Evolutionary conservation across 371 early-diverging fungal genomes (phyloP).

Genomic region (Blakeslea trispora): DNA sequence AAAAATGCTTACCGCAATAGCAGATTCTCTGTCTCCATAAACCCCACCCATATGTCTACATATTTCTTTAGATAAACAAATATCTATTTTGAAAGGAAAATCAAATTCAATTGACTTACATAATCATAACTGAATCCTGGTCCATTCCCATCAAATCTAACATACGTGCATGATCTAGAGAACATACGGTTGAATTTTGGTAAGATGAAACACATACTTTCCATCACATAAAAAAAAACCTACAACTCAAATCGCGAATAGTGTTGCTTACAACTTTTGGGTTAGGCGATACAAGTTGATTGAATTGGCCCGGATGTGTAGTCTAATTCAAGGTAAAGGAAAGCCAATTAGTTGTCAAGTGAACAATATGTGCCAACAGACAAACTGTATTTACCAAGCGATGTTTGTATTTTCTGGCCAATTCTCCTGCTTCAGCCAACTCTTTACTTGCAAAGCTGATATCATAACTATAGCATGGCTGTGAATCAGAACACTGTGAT

Average conservation of each 20-base stretch:
- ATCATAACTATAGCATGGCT: constrained; percentile 24
- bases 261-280: constrained; percentile 40
- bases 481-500: not conserved
- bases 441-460: constrained; percentile 41
- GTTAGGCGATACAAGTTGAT: constrained; percentile 47
- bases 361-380: too few species aligned
- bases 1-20: constrained; percentile 33
- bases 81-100: too few species aligned
- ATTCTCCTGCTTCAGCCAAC: constrained; percentile 31
- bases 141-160: constrained; percentile 48
- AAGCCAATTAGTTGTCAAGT: too few species aligned
- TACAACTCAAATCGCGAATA: constrained; percentile 40
- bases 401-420: constrained; percentile 45
- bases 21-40: constrained; percentile 42
- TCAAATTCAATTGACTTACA: constrained; percentile 26
- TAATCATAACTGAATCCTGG: constrained; percentile 51
- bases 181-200: not conserved
- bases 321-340: constrained; percentile 26
- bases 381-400: constrained; percentile 49
- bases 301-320: constrained; percentile 54
- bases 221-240: too few species aligned
- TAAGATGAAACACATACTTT: too few species aligned
- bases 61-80: too few species aligned
- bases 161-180: constrained; percentile 46
- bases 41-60: constrained; percentile 54